phyloP scores from a whole-genome alignment of 371 early-diverging fungal species.

The Rhizomucor pusillus region DNA sequence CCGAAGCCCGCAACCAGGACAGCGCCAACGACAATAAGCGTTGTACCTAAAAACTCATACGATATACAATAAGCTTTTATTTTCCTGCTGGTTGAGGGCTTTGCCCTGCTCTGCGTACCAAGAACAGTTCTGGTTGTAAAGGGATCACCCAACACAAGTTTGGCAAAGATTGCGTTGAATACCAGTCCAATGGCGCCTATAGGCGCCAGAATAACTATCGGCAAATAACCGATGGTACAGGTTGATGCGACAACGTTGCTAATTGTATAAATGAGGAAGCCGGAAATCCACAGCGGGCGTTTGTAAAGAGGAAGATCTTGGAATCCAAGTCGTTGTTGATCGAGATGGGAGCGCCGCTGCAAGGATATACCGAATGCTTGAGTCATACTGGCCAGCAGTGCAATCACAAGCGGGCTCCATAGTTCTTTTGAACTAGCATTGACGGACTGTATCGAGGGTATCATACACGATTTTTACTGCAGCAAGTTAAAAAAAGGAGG shows the following conservation, averaged over 20 bases:
- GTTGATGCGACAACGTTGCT: conserved; percentile 71
- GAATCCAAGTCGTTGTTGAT: conserved; percentile 19
- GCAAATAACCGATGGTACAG: conserved; percentile 76
- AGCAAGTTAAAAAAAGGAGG: too few species aligned
- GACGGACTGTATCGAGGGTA: too few species aligned
- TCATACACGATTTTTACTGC: too few species aligned
- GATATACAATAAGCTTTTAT: not conserved
- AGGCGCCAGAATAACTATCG: conserved; percentile 80
- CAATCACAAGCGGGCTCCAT: conserved; percentile 35
- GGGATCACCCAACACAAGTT: conserved; percentile 61
- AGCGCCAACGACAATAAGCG: conserved; percentile 70
- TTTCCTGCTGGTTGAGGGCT: not conserved
- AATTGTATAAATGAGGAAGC: conserved; percentile 70
- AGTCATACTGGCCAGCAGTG: conserved; percentile 46
- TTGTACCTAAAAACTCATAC: conserved; percentile 51
- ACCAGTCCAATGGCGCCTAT: conserved; percentile 78
- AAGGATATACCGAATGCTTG: conserved; percentile 76
- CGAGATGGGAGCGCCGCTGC: conserved; percentile 65
- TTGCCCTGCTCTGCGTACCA: conserved; percentile 27
- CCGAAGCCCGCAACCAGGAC: conserved; percentile 75
- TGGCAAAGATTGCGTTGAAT: conserved; percentile 79
- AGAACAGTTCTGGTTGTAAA: conserved; percentile 60
- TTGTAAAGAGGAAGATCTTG: conserved; percentile 41
- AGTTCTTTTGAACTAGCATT: too few species aligned
- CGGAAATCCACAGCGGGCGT: conserved; percentile 40